These are phyloP conservation scores for Aspergillus quadrilineatus DNA, from an alignment of 2,329 filamentous ascomycete species.

Conservation along the genomic window DNA sequence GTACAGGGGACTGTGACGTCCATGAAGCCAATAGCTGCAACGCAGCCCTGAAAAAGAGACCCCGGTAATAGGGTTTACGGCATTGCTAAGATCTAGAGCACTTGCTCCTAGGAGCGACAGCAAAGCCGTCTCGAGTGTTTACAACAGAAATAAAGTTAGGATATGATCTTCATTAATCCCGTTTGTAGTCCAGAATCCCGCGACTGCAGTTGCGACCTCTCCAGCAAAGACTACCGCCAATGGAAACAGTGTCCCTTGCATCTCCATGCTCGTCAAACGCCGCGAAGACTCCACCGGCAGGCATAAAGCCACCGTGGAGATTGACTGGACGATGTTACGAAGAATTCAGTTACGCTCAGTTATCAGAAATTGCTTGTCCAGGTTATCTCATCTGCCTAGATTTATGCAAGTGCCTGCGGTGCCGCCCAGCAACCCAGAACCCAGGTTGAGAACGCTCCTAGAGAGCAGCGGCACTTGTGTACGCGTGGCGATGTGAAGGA, in stretches of 20 bases:
- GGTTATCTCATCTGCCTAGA: no score
- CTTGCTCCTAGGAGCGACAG: no score
- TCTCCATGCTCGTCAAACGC: neutral
- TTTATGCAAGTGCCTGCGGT: no score
- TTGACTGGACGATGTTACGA: neutral
- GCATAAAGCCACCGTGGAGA: neutral
- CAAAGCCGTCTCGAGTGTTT: no score
- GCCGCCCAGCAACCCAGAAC: neutral
- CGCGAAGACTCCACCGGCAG: neutral
- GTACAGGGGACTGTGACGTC: no score
- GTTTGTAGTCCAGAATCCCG: neutral
- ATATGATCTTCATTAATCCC: no score
- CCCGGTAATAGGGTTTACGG: no score
- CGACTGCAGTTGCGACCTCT: neutral
- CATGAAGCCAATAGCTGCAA: no score
- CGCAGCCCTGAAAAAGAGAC: no score
- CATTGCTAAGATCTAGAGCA: no score
- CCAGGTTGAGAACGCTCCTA: neutral
- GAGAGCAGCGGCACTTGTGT: neutral
- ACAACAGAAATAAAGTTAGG: no score
- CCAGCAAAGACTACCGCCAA: neutral
- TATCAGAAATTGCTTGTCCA: no score
- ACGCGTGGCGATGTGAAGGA: neutral
- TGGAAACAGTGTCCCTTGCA: neutral
- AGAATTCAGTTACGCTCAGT: neutral